Evolutionary conservation across 768 basidiomycete species (phyloP), one percentile per base, ranked within the genome.

Genomic region (Antrodiella citrinella): DNA sequence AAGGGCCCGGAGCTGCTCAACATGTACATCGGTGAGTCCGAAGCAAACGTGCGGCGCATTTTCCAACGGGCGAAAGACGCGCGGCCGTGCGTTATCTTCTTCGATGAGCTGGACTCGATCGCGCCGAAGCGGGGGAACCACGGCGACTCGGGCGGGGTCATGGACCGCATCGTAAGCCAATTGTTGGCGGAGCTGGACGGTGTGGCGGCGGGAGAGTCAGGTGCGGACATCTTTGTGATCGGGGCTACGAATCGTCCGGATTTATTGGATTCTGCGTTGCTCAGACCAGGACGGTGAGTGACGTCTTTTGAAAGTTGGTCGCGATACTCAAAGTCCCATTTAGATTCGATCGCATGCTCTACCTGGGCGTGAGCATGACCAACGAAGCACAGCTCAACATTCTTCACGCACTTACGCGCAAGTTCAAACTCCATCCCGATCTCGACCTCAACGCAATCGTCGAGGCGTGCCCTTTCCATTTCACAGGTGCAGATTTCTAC

Each of bases 1-100:
- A 96, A 97, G 65, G 94, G 94, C 0, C 94, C 94, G 2, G 94
- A 97, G 61, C 69, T 97, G 30, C 78, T 96, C 46, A 95, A 95
- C 68, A 97, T 97, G 94, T 97, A 95, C 67, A 95, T 97, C 59
- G 94, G 94, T 51, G 94, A 96, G 67, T 94, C 91, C 10, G 94
- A 97, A 66, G 96, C 97, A 53, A 99, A 98, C 66, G 94, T 99
- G 38, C 80, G 96, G 12, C 75, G 84, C 13, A 82, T 97, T 1
- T 97, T 97, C 65, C 90, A 94, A 62, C 80, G 82, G 11, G 94
- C 94, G 22, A 71, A 90, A 47, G 92, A 94, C 68, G 94, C 94
- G 1, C 82, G 81, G 48, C 94, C 94, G 5, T 97, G 94, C 65
- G 86, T 96, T 43, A 88, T 97, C 45, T 97, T 97, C 66, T 96